Evolutionary conservation across 192 early-diverging fungal genomes (phyloP).

Genomic region (Chytriomyces hyalinus): DNA sequence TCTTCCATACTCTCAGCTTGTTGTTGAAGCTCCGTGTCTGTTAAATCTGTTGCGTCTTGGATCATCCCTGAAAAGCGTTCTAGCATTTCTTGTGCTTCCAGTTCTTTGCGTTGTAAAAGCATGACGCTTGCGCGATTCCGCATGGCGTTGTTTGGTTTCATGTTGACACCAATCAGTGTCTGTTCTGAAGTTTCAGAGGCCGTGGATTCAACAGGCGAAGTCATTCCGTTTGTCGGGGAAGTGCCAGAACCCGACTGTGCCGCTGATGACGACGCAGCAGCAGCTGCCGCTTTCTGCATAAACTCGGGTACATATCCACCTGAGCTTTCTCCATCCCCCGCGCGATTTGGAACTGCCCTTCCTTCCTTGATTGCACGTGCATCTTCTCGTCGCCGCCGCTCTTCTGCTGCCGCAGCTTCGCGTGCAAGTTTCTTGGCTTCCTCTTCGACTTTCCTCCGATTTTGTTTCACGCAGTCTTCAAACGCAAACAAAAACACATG

Average conservation of each 20-base stretch:
- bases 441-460: constrained; percentile 45
- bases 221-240: not conserved
- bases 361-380: constrained; percentile 28
- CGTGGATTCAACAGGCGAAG: not conserved
- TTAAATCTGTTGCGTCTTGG: not conserved
- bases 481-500: constrained; percentile 52
- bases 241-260: not conserved
- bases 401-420: constrained; percentile 31
- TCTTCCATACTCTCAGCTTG: constrained; percentile 19
- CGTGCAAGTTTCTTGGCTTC: constrained; percentile 34
- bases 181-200: not conserved
- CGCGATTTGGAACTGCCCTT: not conserved
- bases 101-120: constrained; percentile 25
- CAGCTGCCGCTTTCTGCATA: not conserved
- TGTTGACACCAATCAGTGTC: not conserved
- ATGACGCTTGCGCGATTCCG: constrained; percentile 25
- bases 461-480: constrained; percentile 48
- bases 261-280: not conserved
- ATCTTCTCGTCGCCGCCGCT: constrained; percentile 35
- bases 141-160: not conserved
- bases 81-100: constrained; percentile 48
- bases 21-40: constrained; percentile 14
- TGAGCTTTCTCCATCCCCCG: constrained; percentile 7
- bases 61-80: constrained; percentile 35
- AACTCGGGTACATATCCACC: not conserved